A percentile compares a stretch with the other conserved stretches of the same genome.
Conservation (phyloP, 2,329 filamentous ascomycete species). For the Xylariaceae sp. region DNA sequence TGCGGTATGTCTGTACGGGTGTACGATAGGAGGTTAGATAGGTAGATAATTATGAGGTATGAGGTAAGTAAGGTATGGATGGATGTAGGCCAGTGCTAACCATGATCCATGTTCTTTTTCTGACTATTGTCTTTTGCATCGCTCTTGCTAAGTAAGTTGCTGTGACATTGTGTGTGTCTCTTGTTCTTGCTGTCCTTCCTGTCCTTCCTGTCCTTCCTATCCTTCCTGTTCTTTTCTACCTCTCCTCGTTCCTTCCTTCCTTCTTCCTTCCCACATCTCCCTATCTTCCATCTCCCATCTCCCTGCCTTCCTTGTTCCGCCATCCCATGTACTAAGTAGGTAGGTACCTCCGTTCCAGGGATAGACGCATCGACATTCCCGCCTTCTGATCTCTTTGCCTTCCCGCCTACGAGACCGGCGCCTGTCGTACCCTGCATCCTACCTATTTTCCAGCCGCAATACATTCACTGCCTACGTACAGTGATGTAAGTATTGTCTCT, state of each 20-base stretch:
- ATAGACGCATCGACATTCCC: constrained; percentile 3
- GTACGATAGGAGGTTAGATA: too few relatives aligned
- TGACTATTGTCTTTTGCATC: background rate
- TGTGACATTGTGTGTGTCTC: background rate
- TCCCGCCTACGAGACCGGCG: background rate
- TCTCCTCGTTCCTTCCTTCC: constrained; percentile 1
- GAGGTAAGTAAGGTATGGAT: background rate
- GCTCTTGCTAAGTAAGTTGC: too few relatives aligned
- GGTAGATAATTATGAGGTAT: too few relatives aligned
- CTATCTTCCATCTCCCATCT: background rate
- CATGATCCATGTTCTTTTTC: background rate
- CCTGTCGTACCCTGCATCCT: background rate
- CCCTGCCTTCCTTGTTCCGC: constrained; percentile 4
- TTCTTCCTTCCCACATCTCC: background rate
- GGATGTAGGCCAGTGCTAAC: background rate
- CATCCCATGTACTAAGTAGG: constrained; percentile 2
- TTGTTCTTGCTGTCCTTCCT: background rate
- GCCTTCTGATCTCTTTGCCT: too few relatives aligned
- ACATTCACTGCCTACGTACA: too few relatives aligned
- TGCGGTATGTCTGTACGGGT: too few relatives aligned
- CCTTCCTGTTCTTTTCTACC: constrained; percentile 3
- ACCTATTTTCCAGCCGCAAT: background rate
- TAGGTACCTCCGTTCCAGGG: background rate
- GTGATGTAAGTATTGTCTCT: background rate
- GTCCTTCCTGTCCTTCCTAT: background rate